Evolutionary conservation across 148 eudicot species (phyloP).

Genomic region (Simmondsia chinensis): DNA sequence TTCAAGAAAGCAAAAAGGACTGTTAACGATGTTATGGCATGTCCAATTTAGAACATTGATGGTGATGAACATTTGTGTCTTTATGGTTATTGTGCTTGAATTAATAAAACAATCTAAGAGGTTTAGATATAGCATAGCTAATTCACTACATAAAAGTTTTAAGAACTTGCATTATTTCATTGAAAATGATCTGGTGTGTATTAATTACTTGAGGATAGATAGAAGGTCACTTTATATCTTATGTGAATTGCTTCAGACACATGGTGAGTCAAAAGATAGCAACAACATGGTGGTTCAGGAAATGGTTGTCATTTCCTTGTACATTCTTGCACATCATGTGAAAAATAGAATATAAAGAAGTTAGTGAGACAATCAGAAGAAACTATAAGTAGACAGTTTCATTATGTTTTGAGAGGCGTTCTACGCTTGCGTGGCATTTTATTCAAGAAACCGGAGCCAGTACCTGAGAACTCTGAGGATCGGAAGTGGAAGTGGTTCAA

Average conservation of each 20-base stretch:
- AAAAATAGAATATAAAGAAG: background rate
- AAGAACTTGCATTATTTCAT: too few species aligned
- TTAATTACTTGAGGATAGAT: conserved; percentile 11
- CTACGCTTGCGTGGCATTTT: background rate
- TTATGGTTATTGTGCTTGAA: too few species aligned
- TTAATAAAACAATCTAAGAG: too few species aligned
- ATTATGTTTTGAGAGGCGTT: background rate
- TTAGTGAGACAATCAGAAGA: conserved; percentile 8
- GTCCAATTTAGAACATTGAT: too few species aligned
- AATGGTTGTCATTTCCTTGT: too few species aligned
- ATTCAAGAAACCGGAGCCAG: conserved; percentile 7
- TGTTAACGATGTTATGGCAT: too few species aligned
- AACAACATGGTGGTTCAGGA: conserved; percentile 10
- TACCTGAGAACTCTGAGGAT: conserved; percentile 9
- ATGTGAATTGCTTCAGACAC: background rate
- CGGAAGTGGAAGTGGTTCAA: conserved; percentile 13
- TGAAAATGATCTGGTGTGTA: too few species aligned
- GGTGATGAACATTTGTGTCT: too few species aligned
- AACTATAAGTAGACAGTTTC: conserved; percentile 10
- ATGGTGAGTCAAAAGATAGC: conserved; percentile 2
- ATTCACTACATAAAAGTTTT: too few species aligned
- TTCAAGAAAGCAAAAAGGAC: too few species aligned
- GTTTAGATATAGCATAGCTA: too few species aligned
- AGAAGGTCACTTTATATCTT: conserved; percentile 2
- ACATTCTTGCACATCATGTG: conserved; percentile 6